A percentile compares a stretch with the other conserved stretches of the same genome.
These are phyloP conservation scores for Aschersonia sp. DNA, from an alignment of 2,329 filamentous ascomycete species.

Conservation along the genomic window DNA sequence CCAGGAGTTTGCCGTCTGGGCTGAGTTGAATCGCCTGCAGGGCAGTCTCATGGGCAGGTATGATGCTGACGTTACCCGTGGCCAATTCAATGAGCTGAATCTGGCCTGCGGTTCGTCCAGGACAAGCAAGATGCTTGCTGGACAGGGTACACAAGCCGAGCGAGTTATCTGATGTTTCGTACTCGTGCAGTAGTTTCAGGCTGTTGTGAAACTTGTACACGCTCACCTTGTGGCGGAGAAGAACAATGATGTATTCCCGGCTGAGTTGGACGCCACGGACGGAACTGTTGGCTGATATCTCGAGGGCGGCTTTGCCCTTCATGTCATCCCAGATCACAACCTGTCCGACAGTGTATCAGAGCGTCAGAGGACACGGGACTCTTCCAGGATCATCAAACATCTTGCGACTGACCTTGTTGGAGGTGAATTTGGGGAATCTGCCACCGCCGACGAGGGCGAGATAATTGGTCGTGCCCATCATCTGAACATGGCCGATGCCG, in stretches of 20 bases:
- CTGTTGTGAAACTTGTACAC: constrained; percentile 67
- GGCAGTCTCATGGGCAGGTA: constrained; percentile 72
- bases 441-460: constrained; percentile 83
- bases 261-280: constrained; percentile 69
- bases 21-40: constrained; percentile 70
- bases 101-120: constrained; percentile 75
- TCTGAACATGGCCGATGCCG: constrained; percentile 68
- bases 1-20: constrained; percentile 64
- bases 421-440: constrained; percentile 68
- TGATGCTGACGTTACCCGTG: constrained; percentile 77
- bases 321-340: constrained; percentile 86
- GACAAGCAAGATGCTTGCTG: constrained; percentile 62
- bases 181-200: constrained; percentile 55
- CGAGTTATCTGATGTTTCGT: constrained; percentile 77
- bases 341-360: constrained; percentile 17
- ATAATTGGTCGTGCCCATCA: constrained; percentile 79
- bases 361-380: too few species aligned
- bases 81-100: constrained; percentile 72
- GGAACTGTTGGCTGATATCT: constrained; percentile 69
- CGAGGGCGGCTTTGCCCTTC: constrained; percentile 54
- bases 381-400: too few species aligned
- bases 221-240: constrained; percentile 67
- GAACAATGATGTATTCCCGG: constrained; percentile 61
- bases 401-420: constrained; percentile 52
- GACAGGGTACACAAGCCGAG: constrained; percentile 68